Evolutionary conservation across 2,329 filamentous ascomycete species (phyloP), one percentile per base, ranked within the genome.

Genomic region (Penicillium hordei): DNA sequence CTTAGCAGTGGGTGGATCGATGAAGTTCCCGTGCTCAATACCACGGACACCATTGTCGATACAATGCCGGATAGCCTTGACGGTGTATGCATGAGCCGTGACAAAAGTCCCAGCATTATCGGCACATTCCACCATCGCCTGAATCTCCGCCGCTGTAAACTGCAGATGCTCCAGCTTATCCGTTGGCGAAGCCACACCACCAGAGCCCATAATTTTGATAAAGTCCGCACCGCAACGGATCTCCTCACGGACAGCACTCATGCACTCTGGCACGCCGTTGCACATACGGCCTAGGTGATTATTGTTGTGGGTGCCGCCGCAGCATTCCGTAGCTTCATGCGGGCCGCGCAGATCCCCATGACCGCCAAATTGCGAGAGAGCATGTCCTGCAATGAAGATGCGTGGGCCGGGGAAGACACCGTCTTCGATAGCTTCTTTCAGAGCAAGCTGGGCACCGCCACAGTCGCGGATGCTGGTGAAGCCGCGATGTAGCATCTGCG

Each of bases 391-490:
- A 25, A 83, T 81, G 65, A 85, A 84, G 1, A 86, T 62, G 8
- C 83, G 70, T 0, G 84, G 84, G 0, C 83, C 84, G 2, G 79
- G 78, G 46, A 83, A 79, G 0, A 85, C 76, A 9, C 79, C 79
- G 29, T 86, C 82, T 1, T 75, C 77, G n/a, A 86, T 76, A 1
- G 66, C 64, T 46, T 72, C 64, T 52, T 70, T 70, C 17, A 87
- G 71, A 2, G 84, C 81, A 0, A 81, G 70, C 1, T 77, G 75
- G 0, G 84, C 83, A 7, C 85, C 85, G 2, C 84, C 84, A 34
- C 81, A 83, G 65, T 87, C 84, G 12, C 85, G 79, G 1, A 84
- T 77, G 5, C 76, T 82, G 2, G 85, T 87, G 71, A 86, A 87
- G 0, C 85, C 84, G 13, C 84, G 78, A 43, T 73, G 70, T 0